A percentile compares a stretch with the other conserved stretches of the same genome.
Conservation (phyloP, 2,329 filamentous ascomycete genomes). For the Aureobasidium sp. region DNA sequence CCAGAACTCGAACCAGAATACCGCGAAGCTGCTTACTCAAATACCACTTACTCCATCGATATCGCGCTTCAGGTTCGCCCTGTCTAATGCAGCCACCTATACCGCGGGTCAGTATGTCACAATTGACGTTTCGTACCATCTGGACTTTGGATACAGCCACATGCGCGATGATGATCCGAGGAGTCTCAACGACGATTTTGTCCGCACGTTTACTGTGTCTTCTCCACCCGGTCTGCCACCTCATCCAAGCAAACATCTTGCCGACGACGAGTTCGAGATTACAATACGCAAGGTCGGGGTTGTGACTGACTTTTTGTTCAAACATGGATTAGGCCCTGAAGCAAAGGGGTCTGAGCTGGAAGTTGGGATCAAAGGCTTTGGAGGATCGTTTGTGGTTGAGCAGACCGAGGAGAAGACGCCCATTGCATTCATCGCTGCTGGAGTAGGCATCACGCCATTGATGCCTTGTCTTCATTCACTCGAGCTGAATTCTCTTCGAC, state of each 20-base stretch:
- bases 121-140: constrained; percentile 59
- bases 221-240: constrained; percentile 40
- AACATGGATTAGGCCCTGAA: constrained; percentile 18
- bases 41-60: constrained; percentile 57
- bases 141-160: constrained; percentile 68
- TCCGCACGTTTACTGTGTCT: constrained; percentile 76
- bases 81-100: constrained; percentile 42
- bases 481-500: constrained; percentile 34
- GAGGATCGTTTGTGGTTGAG: constrained; percentile 48
- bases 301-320: constrained; percentile 58
- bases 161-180: constrained; percentile 75
- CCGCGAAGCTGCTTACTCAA: constrained; percentile 51
- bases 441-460: constrained; percentile 75
- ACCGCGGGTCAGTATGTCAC: constrained; percentile 68
- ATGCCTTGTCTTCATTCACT: constrained; percentile 41
- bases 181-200: constrained; percentile 74
- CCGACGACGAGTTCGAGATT: constrained; percentile 54
- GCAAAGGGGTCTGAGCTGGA: constrained; percentile 37
- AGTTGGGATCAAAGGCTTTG: constrained; percentile 63
- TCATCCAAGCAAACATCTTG: constrained; percentile 18
- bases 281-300: constrained; percentile 61
- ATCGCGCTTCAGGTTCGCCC: constrained; percentile 53
- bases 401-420: constrained; percentile 29
- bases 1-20: constrained; percentile 19
- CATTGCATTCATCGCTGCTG: constrained; percentile 60